A percentile compares a stretch with the other conserved stretches of the same genome.
Conservation (phyloP, 208 protist genomes). For the Crithidia expoeki region DNA sequence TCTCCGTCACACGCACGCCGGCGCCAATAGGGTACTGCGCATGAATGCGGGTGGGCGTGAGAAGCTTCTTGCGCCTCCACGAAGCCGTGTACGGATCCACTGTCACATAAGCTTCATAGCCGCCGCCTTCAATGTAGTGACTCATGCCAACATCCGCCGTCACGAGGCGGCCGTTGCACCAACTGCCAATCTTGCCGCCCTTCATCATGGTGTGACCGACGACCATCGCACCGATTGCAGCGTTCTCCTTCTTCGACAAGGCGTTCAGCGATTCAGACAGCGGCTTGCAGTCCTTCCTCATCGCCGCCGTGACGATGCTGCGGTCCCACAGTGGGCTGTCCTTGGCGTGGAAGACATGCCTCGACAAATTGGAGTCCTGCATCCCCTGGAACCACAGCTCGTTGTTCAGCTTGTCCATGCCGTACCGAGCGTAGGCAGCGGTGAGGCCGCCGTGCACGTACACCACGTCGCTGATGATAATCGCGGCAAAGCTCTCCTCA, state of each 20-base stretch:
- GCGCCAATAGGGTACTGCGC: slow-evolving; percentile 20
- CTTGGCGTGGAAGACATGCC: slow-evolving; percentile 14
- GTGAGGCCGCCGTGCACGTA: slow-evolving; percentile 73
- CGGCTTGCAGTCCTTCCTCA: slow-evolving; percentile 35
- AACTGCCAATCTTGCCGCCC: slow-evolving; percentile 22
- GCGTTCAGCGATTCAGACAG: slow-evolving; percentile 38
- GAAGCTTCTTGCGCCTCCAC: neutral
- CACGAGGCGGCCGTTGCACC: slow-evolving; percentile 18
- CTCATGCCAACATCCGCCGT: slow-evolving; percentile 40
- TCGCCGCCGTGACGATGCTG: slow-evolving; percentile 27
- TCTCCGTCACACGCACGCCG: neutral
- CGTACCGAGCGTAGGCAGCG: slow-evolving; percentile 27
- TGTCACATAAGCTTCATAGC: slow-evolving; percentile 33
- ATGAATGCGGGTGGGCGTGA: slow-evolving; percentile 12
- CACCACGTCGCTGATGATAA: slow-evolving; percentile 37
- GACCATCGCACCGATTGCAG: slow-evolving; percentile 49
- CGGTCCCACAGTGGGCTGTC: slow-evolving; percentile 53
- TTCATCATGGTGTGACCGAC: slow-evolving; percentile 57
- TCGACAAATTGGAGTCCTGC: neutral
- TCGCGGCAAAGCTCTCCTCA: slow-evolving; percentile 35
- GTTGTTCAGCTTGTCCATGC: slow-evolving; percentile 40
- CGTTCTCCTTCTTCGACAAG: slow-evolving; percentile 32
- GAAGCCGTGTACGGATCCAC: slow-evolving; percentile 8
- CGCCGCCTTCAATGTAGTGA: slow-evolving; percentile 37
- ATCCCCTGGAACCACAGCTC: slow-evolving; percentile 26